Evolutionary conservation across 2,329 filamentous ascomycete species (phyloP).

Genomic region (Botryotinia globosa): DNA sequence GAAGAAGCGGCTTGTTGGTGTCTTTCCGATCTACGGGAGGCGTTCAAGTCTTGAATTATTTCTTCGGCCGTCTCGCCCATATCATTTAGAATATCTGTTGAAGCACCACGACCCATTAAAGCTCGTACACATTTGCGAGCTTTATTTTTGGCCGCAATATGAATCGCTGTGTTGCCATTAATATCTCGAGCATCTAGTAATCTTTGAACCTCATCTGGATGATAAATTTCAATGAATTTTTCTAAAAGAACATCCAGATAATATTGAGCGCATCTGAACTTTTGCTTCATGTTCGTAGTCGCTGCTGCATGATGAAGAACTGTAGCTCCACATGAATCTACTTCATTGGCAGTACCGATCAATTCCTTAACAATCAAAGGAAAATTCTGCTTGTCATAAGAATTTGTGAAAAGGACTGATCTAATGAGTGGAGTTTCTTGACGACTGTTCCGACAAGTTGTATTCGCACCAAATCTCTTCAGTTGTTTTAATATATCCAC

Average conservation of each 20-base stretch:
- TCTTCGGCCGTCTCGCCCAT: constrained; percentile 82
- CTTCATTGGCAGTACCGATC: constrained; percentile 73
- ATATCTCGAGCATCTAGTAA: constrained; percentile 80
- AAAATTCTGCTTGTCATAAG: constrained; percentile 90
- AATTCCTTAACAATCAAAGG: constrained; percentile 79
- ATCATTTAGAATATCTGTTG: constrained; percentile 77
- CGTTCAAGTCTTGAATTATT: constrained; percentile 74
- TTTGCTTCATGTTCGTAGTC: constrained; percentile 78
- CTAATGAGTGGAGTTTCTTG: constrained; percentile 94
- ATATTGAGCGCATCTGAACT: constrained; percentile 85
- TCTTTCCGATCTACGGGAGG: constrained; percentile 48
- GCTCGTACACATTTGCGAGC: constrained; percentile 86
- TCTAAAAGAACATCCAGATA: constrained; percentile 91
- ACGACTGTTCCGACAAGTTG: constrained; percentile 66
- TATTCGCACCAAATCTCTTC: constrained; percentile 73
- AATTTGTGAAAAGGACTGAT: constrained; percentile 94
- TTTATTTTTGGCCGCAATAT: constrained; percentile 73
- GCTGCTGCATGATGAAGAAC: constrained; percentile 93
- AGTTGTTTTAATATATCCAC: constrained; percentile 87
- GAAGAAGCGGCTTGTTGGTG: constrained; percentile 69
- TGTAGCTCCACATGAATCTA: constrained; percentile 78
- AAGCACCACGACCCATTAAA: constrained; percentile 74
- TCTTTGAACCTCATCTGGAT: constrained; percentile 71
- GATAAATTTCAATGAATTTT: constrained; percentile 74
- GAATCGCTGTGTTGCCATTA: constrained; percentile 82